Evolutionary conservation across 23 red algal species (phyloP).

Genomic region (Chondrus crispus): DNA sequence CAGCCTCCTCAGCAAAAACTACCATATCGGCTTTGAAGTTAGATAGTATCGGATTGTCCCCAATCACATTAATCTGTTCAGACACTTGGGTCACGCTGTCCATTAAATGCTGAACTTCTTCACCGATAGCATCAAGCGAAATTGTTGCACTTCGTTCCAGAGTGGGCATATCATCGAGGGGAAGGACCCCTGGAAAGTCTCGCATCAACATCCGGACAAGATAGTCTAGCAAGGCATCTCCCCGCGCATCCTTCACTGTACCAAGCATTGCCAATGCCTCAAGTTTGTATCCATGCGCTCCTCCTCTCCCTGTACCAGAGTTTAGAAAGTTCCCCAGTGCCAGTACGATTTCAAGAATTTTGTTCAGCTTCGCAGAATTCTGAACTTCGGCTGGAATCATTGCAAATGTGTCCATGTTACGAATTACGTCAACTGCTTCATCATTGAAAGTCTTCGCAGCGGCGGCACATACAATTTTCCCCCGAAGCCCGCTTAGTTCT

Average conservation of each 20-base stretch:
- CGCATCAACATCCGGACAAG: constrained; percentile 50
- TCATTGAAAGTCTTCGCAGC: constrained; percentile 92
- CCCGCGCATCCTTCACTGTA: constrained; percentile 84
- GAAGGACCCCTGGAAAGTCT: constrained; percentile 54
- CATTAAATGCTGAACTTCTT: constrained; percentile 66
- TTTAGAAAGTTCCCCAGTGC: constrained; percentile 95
- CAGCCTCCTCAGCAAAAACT: constrained; percentile 70
- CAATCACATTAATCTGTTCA: constrained; percentile 78
- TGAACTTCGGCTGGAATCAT: constrained; percentile 89
- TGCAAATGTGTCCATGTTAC: constrained; percentile 88
- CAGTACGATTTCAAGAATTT: constrained; percentile 75
- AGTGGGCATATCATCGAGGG: constrained; percentile 88
- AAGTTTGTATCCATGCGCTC: constrained; percentile 93
- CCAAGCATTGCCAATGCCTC: constrained; percentile 80
- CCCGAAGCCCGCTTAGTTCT: constrained; percentile 64
- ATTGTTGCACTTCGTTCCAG: constrained; percentile 62
- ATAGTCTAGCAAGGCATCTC: constrained; percentile 77
- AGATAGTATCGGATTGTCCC: constrained; percentile 66
- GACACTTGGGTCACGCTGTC: constrained; percentile 77
- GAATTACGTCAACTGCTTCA: constrained; percentile 86
- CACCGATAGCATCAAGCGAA: constrained; percentile 90
- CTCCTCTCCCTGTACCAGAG: constrained; percentile 85
- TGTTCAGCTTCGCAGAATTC: constrained; percentile 64
- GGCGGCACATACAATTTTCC: constrained; percentile 79
- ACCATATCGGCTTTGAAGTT: constrained; percentile 90